Base-by-base conservation (phyloP, 108 stramenopile genomes). In the Fragilaria crotonensis region DNA sequence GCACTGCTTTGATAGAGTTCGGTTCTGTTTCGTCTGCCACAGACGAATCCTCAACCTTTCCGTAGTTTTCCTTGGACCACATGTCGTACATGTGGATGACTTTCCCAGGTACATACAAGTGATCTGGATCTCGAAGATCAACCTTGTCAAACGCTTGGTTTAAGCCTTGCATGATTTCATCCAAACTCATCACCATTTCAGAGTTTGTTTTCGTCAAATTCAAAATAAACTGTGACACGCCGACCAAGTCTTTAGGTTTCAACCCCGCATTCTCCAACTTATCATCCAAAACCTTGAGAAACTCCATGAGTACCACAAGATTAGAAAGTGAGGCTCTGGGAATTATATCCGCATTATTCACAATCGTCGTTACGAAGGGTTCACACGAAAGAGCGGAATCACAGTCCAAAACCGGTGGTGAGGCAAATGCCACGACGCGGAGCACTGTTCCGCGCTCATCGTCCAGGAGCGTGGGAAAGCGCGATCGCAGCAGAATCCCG, bases 301-400 rank as follows among this genome's bases (percentile, higher is more conserved):
- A 21, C 20, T 70, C 57, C 48, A 61, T 33, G 14, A 48, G 45
- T 18, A 70, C 66, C 19, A 70, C 29, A 5, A 79, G 53, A 47
- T 64, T 60, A n/a, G 63, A 45, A 17, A 79, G 47, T 23, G 45
- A 69, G 0, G 60, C 41, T 45, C 82, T 72, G n/a, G 82, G 69
- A 19, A 83, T 64, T 17, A 79, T 51, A 64, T 83, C 82, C 1
- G 49, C 48, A 47, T 83, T 83, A 46, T 83, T 83, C 33, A 83
- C 76, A 52, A 83, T 64, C 4, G 82, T 77, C 21, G 82, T 83
- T 1, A 63, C 44, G 36, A 79, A 83, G 25, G 75, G 45, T 3
- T 23, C 2, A 54, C 73, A 77, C 1, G 62, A 65, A 11, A 45
- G 36, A 1, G 82, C 68, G 27, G 57, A 54, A 18, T 64, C 30